phyloP scores from a whole-genome alignment of 345 rosid genomes.

The Brassica carinata region DNA sequence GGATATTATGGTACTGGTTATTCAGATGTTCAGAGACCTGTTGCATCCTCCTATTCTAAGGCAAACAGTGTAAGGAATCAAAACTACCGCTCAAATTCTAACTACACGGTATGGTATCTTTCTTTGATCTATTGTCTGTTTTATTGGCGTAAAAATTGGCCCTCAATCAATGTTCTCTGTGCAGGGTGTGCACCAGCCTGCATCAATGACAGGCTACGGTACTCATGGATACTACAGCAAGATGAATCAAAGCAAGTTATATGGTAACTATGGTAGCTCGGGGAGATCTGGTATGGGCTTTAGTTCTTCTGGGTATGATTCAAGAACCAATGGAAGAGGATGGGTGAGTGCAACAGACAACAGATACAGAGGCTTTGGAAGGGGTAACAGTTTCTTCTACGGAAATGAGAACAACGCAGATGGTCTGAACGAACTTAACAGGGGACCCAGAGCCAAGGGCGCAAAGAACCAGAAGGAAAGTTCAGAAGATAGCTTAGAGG shows the following conservation, averaged over 20 bases:
- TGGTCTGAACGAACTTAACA: slow-evolving; percentile 83
- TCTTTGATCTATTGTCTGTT: not conserved
- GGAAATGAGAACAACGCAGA: slow-evolving; percentile 60
- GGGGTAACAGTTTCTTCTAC: slow-evolving; percentile 64
- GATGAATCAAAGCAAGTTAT: slow-evolving; percentile 67
- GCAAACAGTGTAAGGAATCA: slow-evolving; percentile 56
- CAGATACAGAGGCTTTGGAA: slow-evolving; percentile 69
- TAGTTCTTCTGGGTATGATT: slow-evolving; percentile 70
- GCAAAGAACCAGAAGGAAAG: slow-evolving; percentile 61
- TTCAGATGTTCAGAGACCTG: slow-evolving; percentile 62
- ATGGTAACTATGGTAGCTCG: slow-evolving; percentile 67
- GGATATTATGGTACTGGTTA: slow-evolving; percentile 51
- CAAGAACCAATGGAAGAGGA: slow-evolving; percentile 62
- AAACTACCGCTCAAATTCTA: slow-evolving; percentile 60
- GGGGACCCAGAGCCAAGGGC: slow-evolving; percentile 87
- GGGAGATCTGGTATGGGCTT: slow-evolving; percentile 65
- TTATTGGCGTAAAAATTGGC: not conserved
- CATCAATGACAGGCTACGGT: slow-evolving; percentile 59
- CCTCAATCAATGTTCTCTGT: not conserved
- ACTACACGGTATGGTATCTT: slow-evolving; percentile 52
- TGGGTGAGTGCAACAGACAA: slow-evolving; percentile 60
- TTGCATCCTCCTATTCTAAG: slow-evolving; percentile 55
- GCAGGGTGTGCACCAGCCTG: slow-evolving; percentile 66
- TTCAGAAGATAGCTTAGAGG: slow-evolving; percentile 44
- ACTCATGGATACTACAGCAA: slow-evolving; percentile 63